Conservation (phyloP, 108 stramenopile genomes). For the Nannochloropsis gaditana region DNA sequence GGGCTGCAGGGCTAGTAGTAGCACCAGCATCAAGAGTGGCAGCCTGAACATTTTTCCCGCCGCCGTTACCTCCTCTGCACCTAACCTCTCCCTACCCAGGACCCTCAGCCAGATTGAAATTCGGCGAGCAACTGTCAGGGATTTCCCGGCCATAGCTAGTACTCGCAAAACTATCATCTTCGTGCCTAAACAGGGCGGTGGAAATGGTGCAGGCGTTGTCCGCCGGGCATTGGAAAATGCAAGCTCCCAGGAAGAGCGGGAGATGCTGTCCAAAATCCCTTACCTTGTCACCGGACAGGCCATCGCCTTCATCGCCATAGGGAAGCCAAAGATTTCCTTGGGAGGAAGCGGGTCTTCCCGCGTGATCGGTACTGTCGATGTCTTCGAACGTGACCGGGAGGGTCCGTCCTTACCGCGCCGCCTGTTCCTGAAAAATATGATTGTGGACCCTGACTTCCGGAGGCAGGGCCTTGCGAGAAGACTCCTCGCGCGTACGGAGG, state of each 20-base stretch:
- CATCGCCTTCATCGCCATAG: not conserved
- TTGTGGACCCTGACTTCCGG: not conserved
- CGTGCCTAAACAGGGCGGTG: not conserved
- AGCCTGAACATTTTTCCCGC: not conserved
- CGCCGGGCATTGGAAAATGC: not conserved
- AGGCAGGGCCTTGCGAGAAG: not conserved
- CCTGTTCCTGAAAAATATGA: not conserved
- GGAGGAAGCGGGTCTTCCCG: not conserved
- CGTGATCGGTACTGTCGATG: not conserved
- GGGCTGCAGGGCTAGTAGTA: not conserved
- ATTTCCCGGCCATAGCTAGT: not conserved
- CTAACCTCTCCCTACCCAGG: not conserved
- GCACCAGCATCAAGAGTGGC: not conserved
- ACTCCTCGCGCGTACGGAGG: not conserved
- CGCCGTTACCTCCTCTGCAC: not conserved
- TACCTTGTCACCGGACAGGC: not conserved
- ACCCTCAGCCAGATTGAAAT: not conserved
- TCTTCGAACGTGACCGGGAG: not conserved
- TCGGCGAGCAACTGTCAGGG: not conserved
- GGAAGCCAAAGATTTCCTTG: not conserved
- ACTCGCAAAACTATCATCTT: not conserved
- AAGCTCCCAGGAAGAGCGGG: not conserved
- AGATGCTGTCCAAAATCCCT: slow-evolving; percentile 12
- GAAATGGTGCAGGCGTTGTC: not conserved
- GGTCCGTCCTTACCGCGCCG: not conserved